Conservation (phyloP, 345 rosid genomes). For the Eucalyptus viminalis region DNA sequence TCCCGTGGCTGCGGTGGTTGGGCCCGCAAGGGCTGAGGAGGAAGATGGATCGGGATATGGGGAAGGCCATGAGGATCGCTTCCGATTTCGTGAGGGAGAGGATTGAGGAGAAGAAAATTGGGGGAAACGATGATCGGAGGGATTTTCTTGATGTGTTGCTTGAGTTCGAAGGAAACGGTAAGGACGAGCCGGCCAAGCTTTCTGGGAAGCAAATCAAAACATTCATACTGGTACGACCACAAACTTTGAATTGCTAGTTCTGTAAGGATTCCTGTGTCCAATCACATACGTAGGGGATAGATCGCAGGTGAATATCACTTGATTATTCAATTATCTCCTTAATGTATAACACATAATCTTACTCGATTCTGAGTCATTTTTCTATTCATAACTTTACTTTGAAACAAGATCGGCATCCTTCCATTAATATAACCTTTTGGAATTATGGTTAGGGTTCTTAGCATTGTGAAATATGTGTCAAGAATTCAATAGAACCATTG, state of each 20-base stretch:
- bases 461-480: not conserved
- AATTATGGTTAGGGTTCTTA: not conserved
- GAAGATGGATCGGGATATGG: constrained; percentile 27
- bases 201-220: constrained; percentile 16
- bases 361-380: too few relatives aligned
- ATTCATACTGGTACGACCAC: constrained; percentile 24
- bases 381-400: too few relatives aligned
- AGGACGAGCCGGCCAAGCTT: constrained; percentile 9
- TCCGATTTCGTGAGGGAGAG: constrained; percentile 21
- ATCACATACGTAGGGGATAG: not conserved
- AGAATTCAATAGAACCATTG: not conserved
- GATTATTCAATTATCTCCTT: too few relatives aligned
- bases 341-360: not conserved
- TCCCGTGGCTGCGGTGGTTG: constrained; percentile 27
- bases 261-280: not conserved
- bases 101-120: not conserved
- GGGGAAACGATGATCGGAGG: not conserved
- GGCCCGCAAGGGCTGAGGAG: constrained; percentile 8
- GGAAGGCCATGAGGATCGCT: constrained; percentile 32
- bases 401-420: not conserved
- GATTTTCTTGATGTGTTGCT: constrained; percentile 35
- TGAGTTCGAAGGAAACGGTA: too few relatives aligned
- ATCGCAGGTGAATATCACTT: too few relatives aligned
- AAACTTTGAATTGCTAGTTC: not conserved
- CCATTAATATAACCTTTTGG: not conserved